Evolutionary conservation across 75 land plant genomes (phyloP).

Genomic region (Selaginella tamariscina): DNA sequence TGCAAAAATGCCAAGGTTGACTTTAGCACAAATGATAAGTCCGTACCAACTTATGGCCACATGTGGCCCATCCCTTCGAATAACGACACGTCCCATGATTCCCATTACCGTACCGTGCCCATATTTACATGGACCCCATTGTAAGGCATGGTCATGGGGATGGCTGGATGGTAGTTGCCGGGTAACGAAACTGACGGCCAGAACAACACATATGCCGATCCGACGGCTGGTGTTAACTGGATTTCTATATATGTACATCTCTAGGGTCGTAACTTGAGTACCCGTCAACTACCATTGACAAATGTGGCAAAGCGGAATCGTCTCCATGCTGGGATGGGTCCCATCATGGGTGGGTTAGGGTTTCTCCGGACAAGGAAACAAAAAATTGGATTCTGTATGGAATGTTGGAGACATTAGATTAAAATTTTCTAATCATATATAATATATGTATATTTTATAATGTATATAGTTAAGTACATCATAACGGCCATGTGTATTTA

Average conservation of each 20-base stretch:
- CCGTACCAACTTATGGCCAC: too few relatives aligned
- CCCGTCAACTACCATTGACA: not conserved
- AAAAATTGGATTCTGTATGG: not conserved
- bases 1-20: too few relatives aligned
- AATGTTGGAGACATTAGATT: not conserved
- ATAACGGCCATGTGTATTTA: not conserved
- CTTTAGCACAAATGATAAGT: too few relatives aligned
- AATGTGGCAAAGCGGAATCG: not conserved
- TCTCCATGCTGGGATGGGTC: not conserved
- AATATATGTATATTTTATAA: too few relatives aligned
- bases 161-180: constrained; percentile 1
- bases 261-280: not conserved
- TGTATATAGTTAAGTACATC: not conserved
- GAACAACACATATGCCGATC: not conserved
- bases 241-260: not conserved
- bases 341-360: not conserved
- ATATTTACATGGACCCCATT: not conserved
- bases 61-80: too few relatives aligned
- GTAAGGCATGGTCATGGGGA: not conserved
- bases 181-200: not conserved
- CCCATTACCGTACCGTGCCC: not conserved
- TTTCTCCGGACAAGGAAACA: not conserved
- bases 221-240: not conserved
- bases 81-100: not conserved
- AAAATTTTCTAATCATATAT: not conserved